A percentile compares a stretch with the other conserved stretches of the same genome.
These are phyloP conservation scores for Tirmania nivea DNA, from an alignment of 495 filamentous ascomycete species.

Conservation along the genomic window DNA sequence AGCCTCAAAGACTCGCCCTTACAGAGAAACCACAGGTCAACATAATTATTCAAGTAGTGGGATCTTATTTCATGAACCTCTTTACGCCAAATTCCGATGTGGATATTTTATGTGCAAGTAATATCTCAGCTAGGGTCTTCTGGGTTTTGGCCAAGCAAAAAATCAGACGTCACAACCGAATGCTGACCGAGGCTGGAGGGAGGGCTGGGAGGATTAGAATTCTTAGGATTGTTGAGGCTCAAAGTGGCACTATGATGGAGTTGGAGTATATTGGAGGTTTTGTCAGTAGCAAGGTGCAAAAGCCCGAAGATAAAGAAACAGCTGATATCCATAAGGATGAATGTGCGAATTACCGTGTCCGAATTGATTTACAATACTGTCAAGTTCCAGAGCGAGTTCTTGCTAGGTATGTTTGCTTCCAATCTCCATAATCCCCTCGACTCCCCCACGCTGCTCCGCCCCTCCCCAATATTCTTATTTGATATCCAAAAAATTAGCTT, in stretches of 20 bases:
- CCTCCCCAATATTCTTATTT: no score
- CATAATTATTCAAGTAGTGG: slow-evolving; percentile 33
- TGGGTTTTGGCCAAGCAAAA: slow-evolving; percentile 30
- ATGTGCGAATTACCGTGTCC: slow-evolving; percentile 15
- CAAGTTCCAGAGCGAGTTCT: slow-evolving; percentile 26
- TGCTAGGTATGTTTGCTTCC: neutral
- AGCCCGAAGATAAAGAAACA: neutral
- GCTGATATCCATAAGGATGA: neutral
- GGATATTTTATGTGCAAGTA: slow-evolving; percentile 36
- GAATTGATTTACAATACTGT: slow-evolving; percentile 38
- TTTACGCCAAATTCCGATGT: slow-evolving; percentile 34
- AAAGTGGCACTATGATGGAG: slow-evolving; percentile 32
- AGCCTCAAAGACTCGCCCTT: no score
- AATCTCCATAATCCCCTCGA: neutral
- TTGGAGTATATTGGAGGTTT: slow-evolving; percentile 22
- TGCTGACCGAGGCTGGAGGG: neutral
- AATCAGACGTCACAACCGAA: slow-evolving; percentile 21
- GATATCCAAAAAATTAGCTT: no score
- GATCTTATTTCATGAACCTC: slow-evolving; percentile 36
- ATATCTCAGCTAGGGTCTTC: slow-evolving; percentile 32
- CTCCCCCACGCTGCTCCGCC: neutral
- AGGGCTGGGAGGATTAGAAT: slow-evolving; percentile 24
- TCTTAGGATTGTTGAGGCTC: slow-evolving; percentile 29
- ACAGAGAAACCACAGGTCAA: slow-evolving; percentile 11
- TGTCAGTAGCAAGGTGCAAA: neutral